Conservation (phyloP, 257 asterid genomes). For the Lycium barbarum region DNA sequence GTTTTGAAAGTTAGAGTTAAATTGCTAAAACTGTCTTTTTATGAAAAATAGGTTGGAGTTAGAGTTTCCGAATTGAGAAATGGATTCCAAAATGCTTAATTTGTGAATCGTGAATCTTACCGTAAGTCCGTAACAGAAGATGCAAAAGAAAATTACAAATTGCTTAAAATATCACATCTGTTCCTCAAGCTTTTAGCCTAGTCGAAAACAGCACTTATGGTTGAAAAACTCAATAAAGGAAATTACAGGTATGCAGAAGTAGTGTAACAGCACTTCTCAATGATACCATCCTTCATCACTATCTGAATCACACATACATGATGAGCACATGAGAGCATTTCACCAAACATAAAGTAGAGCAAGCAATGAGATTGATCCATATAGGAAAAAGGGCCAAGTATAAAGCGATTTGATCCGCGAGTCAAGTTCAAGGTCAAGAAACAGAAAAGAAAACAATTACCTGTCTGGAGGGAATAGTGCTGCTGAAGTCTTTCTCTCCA, state of each 20-base stretch:
- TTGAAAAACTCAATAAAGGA: conserved; percentile 26
- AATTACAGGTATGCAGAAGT: neutral
- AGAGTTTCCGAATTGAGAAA: neutral
- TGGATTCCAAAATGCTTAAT: neutral
- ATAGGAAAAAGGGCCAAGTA: conserved; percentile 16
- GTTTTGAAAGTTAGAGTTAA: neutral
- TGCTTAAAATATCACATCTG: neutral
- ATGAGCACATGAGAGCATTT: neutral
- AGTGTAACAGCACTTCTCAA: neutral
- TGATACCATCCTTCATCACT: neutral
- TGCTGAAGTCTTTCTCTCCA: conserved; percentile 80
- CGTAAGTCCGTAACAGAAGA: neutral
- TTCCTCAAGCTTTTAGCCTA: neutral
- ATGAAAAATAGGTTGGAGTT: conserved; percentile 13
- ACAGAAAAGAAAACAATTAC: conserved; percentile 43
- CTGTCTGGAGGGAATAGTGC: conserved; percentile 87
- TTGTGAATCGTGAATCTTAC: neutral
- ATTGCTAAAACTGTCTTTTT: conserved; percentile 5
- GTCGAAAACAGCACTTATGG: neutral
- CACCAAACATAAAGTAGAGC: conserved; percentile 2
- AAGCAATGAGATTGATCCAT: conserved; percentile 19
- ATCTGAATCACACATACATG: neutral
- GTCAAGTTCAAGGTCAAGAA: neutral
- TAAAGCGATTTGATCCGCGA: neutral
- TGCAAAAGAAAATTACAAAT: neutral